Evolutionary conservation across 441 rosid genomes (phyloP), one percentile per base, ranked within the genome.

Genomic region (Jatropha multifida): DNA sequence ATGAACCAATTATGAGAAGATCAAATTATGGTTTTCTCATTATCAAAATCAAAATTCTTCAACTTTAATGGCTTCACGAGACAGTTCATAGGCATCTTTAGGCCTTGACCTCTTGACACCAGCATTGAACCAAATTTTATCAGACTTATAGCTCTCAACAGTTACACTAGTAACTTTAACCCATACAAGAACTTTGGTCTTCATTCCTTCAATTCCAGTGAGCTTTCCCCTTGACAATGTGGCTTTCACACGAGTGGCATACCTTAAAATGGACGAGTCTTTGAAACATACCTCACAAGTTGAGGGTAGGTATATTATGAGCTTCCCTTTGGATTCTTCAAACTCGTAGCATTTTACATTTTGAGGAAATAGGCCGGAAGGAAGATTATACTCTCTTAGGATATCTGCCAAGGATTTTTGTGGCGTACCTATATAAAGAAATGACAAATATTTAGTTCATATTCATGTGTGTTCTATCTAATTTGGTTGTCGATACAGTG

Each of bases 101-200:
- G 94, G 83, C 78, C 93, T 90, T 0, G 96, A 86, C 77, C 89
- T 95, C 91, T 85, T 92, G 27, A 93, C 93, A 65, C 98, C 97
- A 0, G 99, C 96, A 13, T 92, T 88, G 72, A 95, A 90, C 92
- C 98, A 93, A 4, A 95, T 86, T 85, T 93, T 92, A 81, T 95
- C 98, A 0, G 98, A 92, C 73, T 90, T 95, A 37, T 76, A 85
- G 71, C 88, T 80, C 81, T 92, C 99, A 0, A 95, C 86, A 2
- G 91, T 78, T 18, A 93, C 75, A 37, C 84, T 82, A 0, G 98
- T 87, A 56, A 93, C 89, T 82, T 95, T 93, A 38, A 92, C 96
- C 99, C 96, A 92, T 5, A 92, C 95, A 9, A 95, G 83, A 27
- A 92, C 89, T 83, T 93, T 93, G 0, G 98, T 95, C 89, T 93